Percentiles rank a stretch among this genome's conserved stretches.
Conservation (phyloP, 2,329 filamentous ascomycete species). For the Thielaviopsis punctulata region DNA sequence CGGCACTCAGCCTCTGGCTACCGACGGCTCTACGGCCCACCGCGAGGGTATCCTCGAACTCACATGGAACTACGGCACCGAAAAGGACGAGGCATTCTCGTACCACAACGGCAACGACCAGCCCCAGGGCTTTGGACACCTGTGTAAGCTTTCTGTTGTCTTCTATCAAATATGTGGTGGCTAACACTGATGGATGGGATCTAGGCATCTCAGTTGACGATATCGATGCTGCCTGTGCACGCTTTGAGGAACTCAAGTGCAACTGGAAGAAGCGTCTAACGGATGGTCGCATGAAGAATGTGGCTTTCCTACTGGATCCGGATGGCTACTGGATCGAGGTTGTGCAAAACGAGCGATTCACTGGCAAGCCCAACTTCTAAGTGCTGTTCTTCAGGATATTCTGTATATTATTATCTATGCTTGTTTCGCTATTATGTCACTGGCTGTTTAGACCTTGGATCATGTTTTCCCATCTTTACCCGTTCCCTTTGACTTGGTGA, state of each 20-base stretch:
- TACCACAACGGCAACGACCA: conserved; percentile 89
- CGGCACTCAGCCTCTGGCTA: conserved; percentile 33
- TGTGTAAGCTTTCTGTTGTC: conserved; percentile 45
- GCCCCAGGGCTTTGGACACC: conserved; percentile 88
- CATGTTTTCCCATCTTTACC: neutral
- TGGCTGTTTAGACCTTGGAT: neutral
- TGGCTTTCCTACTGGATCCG: conserved; percentile 80
- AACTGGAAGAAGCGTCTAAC: conserved; percentile 93
- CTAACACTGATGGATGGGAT: no score
- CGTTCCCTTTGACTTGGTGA: neutral
- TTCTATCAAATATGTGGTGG: neutral
- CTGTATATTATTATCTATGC: neutral
- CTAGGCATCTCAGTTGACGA: conserved; percentile 71
- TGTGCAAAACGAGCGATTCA: conserved; percentile 61
- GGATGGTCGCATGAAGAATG: conserved; percentile 82
- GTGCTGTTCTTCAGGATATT: conserved; percentile 19
- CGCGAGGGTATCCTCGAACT: conserved; percentile 78
- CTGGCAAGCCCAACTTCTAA: conserved; percentile 33
- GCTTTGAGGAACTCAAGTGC: conserved; percentile 67
- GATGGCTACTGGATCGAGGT: conserved; percentile 72
- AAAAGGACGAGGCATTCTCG: conserved; percentile 66
- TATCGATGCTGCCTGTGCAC: conserved; percentile 68
- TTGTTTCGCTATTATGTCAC: neutral
- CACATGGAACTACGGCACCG: conserved; percentile 70
- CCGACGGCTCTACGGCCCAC: conserved; percentile 38